These are phyloP conservation scores for Ganoderma lucidum DNA, from an alignment of 1,284 basidiomycete species.

Conservation along the genomic window DNA sequence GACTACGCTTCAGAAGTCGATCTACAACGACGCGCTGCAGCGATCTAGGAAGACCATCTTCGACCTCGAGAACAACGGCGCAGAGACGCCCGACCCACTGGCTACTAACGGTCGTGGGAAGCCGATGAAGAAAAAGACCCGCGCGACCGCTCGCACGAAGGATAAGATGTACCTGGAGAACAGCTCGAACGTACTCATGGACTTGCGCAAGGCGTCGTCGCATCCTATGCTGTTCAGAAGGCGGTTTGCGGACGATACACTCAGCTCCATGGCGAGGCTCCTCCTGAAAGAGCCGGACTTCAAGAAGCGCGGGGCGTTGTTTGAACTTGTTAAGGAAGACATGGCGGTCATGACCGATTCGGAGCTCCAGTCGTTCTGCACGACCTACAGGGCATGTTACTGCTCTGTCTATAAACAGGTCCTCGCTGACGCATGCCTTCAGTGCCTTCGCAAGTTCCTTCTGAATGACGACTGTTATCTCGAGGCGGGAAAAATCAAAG, in stretches of 20 bases:
- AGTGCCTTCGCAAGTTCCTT: constrained; percentile 85
- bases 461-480: constrained; percentile 83
- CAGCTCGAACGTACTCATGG: constrained; percentile 93
- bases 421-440: constrained; percentile 23
- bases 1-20: constrained; percentile 83
- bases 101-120: constrained; percentile 44
- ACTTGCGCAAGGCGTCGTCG: constrained; percentile 92
- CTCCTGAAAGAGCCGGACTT: constrained; percentile 93
- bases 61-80: constrained; percentile 54
- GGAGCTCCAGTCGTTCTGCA: constrained; percentile 86
- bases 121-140: constrained; percentile 55
- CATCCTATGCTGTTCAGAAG: constrained; percentile 96
- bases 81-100: constrained; percentile 45
- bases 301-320: constrained; percentile 79
- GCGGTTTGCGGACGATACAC: constrained; percentile 80
- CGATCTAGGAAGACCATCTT: constrained; percentile 86
- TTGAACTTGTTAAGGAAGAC: constrained; percentile 89
- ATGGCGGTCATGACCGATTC: constrained; percentile 96
- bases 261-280: constrained; percentile 82
- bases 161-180: constrained; percentile 80
- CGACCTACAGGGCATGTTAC: constrained; percentile 76
- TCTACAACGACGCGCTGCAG: constrained; percentile 88
- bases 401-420: background rate
- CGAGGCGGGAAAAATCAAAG: constrained; percentile 89
- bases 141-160: constrained; percentile 56